phyloP scores from a whole-genome alignment of 2,329 filamentous ascomycete genomes.

The Cladobotryum protrusum region DNA sequence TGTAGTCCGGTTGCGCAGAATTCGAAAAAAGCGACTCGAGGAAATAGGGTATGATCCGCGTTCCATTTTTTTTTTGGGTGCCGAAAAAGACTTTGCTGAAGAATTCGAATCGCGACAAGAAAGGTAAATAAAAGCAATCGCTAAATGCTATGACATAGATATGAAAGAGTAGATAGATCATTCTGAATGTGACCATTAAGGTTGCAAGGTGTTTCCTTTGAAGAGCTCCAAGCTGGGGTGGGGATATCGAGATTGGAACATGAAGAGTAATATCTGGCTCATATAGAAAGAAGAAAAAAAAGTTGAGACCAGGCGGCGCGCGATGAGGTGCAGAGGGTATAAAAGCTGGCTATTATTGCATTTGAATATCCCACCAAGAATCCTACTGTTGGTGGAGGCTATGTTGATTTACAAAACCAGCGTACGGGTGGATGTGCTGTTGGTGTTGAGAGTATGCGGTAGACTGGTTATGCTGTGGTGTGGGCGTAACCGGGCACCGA shows the following conservation, averaged over 20 bases:
- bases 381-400: slow-evolving; percentile 37
- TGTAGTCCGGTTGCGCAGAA: slow-evolving; percentile 15
- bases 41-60: slow-evolving; percentile 32
- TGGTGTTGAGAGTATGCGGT: slow-evolving; percentile 19
- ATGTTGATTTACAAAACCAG: slow-evolving; percentile 36
- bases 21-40: slow-evolving; percentile 18
- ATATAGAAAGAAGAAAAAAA: neutral
- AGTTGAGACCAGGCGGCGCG: neutral
- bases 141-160: slow-evolving; percentile 42
- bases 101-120: slow-evolving; percentile 25
- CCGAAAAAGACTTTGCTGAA: slow-evolving; percentile 30
- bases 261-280: slow-evolving; percentile 1
- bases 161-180: slow-evolving; percentile 26
- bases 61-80: slow-evolving; percentile 36
- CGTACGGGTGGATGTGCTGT: slow-evolving; percentile 30
- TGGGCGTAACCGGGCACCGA: slow-evolving; percentile 58
- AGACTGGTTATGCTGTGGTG: slow-evolving; percentile 42
- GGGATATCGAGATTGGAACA: slow-evolving; percentile 10
- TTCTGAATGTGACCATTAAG: slow-evolving; percentile 24
- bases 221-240: slow-evolving; percentile 3
- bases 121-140: slow-evolving; percentile 30
- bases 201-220: slow-evolving; percentile 9
- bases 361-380: slow-evolving; percentile 6
- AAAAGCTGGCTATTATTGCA: slow-evolving; percentile 8
- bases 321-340: neutral